Evolutionary conservation across 345 rosid species (phyloP), one percentile per base, ranked within the genome.

Genomic region (Salix koriyanagi): DNA sequence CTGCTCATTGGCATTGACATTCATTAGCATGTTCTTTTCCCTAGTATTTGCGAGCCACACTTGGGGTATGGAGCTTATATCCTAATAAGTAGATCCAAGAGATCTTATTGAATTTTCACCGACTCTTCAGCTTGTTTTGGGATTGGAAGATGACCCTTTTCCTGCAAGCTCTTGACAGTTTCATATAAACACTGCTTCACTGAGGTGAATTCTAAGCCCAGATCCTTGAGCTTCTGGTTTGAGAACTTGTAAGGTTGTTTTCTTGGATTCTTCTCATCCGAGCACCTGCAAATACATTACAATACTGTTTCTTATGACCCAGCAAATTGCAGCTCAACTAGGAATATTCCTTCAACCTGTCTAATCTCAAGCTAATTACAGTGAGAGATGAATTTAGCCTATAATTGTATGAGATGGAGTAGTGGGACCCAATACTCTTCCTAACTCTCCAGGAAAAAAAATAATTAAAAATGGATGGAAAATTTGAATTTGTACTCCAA

Each of bases 241-340:
- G 96, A 75, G 82, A 93, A 90, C 75, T 90, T 91, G 94, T 91
- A 92, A 0, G 95, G 91, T 71, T 89, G 86, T 12, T 72, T 88
- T 77, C 95, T 90, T 30, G 99, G 97, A 67, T 91, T 93, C 83
- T 81, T 91, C 86, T 93, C 99, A 79, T 96, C 98, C 2, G 92
- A 88, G 72, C 98, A 93, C 89, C 99, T 93, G 84, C 70, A 73
- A 36, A 66, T n/a, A 36, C 65, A 46, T 54, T 6, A 46, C 13
- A 15, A 37, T 3, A 46, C 52, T 46, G 52, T 14, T 46, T 46
- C 52, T 46, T 14, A 46, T 14, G 18, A 46, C 52, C 52, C 14
- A 46, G 18, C 52, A 14, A 46, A 4, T 46, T 1, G 52, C 18
- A 46, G 14, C 18, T 15, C 52, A 3, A 46, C 52, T 4, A 46